Evolutionary conservation across 1,284 basidiomycete species (phyloP).

Genomic region (Neotropicomus parvogracilis): DNA sequence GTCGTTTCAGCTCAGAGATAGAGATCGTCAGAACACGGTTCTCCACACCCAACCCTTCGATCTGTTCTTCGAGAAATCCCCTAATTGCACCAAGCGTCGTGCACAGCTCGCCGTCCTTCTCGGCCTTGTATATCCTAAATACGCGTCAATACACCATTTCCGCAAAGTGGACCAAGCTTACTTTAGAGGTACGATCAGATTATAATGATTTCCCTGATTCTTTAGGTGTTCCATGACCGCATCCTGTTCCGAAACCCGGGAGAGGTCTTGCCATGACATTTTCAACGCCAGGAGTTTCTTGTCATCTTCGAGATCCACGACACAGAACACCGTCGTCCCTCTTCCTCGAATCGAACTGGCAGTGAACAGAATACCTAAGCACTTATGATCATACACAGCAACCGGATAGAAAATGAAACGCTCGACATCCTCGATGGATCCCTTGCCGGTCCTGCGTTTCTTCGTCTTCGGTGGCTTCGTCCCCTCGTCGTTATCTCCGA

Average conservation of each 20-base stretch:
- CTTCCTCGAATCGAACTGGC: constrained; percentile 12
- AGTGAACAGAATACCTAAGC: constrained; percentile 10
- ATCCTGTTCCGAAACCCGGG: background rate
- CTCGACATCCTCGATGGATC: too few species aligned
- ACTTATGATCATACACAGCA: background rate
- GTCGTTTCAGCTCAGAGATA: constrained; percentile 6
- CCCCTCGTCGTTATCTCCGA: background rate
- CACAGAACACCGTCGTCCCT: constrained; percentile 7
- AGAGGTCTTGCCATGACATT: constrained; percentile 11
- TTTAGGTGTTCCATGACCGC: background rate
- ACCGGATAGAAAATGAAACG: too few species aligned
- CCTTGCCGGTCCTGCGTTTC: too few species aligned
- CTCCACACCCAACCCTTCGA: background rate
- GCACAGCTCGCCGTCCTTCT: background rate
- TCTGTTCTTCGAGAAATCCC: background rate
- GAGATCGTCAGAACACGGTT: background rate
- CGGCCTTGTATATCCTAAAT: background rate
- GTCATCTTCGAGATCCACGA: background rate
- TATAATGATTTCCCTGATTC: background rate
- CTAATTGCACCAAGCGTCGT: constrained; percentile 9
- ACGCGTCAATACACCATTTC: background rate
- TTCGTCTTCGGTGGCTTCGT: too few species aligned
- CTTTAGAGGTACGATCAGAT: background rate
- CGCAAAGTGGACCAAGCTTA: background rate
- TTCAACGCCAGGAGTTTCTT: background rate